Evolutionary conservation across 2,329 filamentous ascomycete species (phyloP).

Genomic region (Neonectria neomacrospora): DNA sequence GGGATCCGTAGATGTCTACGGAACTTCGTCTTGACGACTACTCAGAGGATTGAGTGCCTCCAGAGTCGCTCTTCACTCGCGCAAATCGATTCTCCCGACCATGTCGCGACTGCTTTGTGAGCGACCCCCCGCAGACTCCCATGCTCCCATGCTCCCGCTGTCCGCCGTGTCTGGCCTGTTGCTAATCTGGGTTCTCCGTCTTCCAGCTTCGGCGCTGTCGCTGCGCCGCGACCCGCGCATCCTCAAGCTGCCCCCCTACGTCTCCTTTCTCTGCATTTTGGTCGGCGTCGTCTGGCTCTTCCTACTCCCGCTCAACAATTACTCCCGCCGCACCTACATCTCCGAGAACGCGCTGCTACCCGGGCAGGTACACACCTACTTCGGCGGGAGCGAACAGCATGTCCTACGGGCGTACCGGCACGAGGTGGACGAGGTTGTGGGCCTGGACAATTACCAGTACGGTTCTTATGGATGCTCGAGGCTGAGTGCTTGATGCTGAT

Average conservation of each 20-base stretch:
- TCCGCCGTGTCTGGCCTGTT: background rate
- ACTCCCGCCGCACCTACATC: slow-evolving; percentile 93
- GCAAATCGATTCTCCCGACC: slow-evolving; percentile 19
- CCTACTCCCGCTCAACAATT: slow-evolving; percentile 87
- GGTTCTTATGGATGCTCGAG: slow-evolving; percentile 32
- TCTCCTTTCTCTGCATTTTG: slow-evolving; percentile 85
- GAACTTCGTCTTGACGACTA: slow-evolving; percentile 30
- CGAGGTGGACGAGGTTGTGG: slow-evolving; percentile 75
- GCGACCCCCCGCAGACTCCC: slow-evolving; percentile 41
- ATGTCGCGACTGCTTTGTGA: slow-evolving; percentile 68
- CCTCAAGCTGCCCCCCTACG: slow-evolving; percentile 84
- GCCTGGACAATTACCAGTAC: slow-evolving; percentile 64
- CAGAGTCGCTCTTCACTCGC: slow-evolving; percentile 11
- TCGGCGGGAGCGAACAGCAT: slow-evolving; percentile 94
- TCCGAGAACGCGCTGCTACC: slow-evolving; percentile 97
- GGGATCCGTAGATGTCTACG: slow-evolving; percentile 14
- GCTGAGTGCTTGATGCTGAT: background rate
- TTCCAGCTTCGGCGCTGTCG: slow-evolving; percentile 68
- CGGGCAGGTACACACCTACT: slow-evolving; percentile 97
- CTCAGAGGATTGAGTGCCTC: slow-evolving; percentile 26
- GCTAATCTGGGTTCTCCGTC: background rate
- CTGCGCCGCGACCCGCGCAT: slow-evolving; percentile 84
- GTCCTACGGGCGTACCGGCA: slow-evolving; percentile 90
- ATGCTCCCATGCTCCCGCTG: background rate
- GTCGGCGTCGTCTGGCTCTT: slow-evolving; percentile 91